Conservation (phyloP, 495 filamentous ascomycete genomes). For the Daldinia childiae region DNA sequence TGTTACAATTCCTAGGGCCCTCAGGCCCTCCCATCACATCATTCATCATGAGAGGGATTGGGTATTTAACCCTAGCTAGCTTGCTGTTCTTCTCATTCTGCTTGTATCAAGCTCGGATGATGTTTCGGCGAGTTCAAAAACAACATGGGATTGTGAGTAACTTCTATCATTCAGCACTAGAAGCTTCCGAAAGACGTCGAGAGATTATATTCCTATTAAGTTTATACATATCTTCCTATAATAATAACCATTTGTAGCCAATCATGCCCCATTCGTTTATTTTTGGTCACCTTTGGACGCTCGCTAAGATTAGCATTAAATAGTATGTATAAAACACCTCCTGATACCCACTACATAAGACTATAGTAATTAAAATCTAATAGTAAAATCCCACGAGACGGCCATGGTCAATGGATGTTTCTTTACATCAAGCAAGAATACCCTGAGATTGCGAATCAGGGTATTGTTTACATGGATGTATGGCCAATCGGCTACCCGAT, state of each 20-base stretch:
- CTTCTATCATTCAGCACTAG: background rate
- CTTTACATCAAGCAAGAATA: slow-evolving; percentile 35
- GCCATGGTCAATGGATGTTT: slow-evolving; percentile 33
- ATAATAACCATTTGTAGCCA: slow-evolving; percentile 36
- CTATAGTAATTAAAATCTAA: background rate
- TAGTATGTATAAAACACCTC: background rate
- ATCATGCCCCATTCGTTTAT: slow-evolving; percentile 53
- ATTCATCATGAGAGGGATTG: slow-evolving; percentile 10
- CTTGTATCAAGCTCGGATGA: slow-evolving; percentile 40
- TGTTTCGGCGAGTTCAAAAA: slow-evolving; percentile 41
- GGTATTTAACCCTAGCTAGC: slow-evolving; percentile 23
- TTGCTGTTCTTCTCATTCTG: slow-evolving; percentile 40
- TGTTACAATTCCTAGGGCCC: slow-evolving; percentile 16
- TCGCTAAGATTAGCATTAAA: slow-evolving; percentile 41
- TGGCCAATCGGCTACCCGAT: slow-evolving; percentile 56
- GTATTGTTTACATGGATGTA: slow-evolving; percentile 55
- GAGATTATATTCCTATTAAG: background rate
- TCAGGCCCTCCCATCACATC: slow-evolving; percentile 11
- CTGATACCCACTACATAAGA: background rate
- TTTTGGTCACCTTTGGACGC: slow-evolving; percentile 47
- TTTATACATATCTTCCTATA: background rate
- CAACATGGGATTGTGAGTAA: slow-evolving; percentile 44
- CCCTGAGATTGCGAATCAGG: slow-evolving; percentile 39
- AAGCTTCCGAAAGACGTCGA: background rate
- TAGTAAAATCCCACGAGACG: slow-evolving; percentile 38